Evolutionary conservation across 345 rosid species (phyloP).

Genomic region (Ceriops decandra): DNA sequence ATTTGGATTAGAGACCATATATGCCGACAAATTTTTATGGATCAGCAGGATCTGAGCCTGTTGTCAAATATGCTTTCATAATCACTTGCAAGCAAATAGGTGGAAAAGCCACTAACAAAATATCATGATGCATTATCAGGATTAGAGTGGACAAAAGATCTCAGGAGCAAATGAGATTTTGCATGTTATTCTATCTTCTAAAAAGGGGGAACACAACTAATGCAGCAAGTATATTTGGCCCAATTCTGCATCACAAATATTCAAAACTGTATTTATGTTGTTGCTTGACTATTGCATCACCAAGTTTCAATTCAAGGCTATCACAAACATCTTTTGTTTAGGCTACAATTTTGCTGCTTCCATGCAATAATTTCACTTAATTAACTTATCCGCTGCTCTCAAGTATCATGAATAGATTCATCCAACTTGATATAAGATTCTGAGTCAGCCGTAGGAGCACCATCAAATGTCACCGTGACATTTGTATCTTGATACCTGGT

Average conservation of each 20-base stretch:
- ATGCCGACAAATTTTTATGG: conserved; percentile 81
- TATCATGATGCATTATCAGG: neutral
- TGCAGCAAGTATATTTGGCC: neutral
- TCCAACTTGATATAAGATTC: conserved; percentile 66
- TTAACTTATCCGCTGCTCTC: conserved; percentile 75
- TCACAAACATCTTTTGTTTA: neutral
- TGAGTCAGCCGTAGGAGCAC: conserved; percentile 89
- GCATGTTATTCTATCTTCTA: neutral
- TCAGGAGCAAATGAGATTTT: neutral
- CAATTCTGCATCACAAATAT: neutral
- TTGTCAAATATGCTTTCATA: conserved; percentile 78
- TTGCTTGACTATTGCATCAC: too few species aligned
- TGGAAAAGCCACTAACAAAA: neutral
- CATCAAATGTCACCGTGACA: conserved; percentile 67
- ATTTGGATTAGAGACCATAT: conserved; percentile 75
- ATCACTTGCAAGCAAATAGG: conserved; percentile 53
- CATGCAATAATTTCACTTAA: neutral
- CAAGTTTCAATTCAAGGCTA: too few species aligned
- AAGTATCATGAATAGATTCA: conserved; percentile 61
- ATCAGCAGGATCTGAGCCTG: conserved; percentile 63
- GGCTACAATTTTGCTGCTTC: neutral
- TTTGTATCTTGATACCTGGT: conserved; percentile 76
- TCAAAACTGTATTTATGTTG: too few species aligned
- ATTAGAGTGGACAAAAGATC: neutral
- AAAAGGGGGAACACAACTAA: neutral